These are phyloP conservation scores for Murraya paniculata DNA, from an alignment of 345 rosid genomes.

Conservation along the genomic window DNA sequence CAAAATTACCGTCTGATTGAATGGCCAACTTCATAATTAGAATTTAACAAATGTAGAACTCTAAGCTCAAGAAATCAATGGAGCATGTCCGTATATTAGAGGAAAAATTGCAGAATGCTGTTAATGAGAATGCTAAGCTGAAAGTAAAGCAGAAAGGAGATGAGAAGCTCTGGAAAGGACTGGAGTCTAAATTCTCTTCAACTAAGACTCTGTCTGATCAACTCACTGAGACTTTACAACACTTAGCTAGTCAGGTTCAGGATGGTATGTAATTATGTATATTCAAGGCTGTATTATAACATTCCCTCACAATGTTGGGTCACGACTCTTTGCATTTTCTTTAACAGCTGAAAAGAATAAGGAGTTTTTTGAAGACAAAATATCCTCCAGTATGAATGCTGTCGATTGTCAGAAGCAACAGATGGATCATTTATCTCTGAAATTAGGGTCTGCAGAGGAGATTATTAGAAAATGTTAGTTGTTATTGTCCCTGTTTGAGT, in stretches of 20 bases:
- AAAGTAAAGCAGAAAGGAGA: slow-evolving; percentile 87
- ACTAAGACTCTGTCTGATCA: slow-evolving; percentile 80
- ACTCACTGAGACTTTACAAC: slow-evolving; percentile 79
- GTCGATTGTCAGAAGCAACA: slow-evolving; percentile 47
- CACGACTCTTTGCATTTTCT: slow-evolving; percentile 22
- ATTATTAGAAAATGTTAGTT: slow-evolving; percentile 54
- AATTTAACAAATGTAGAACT: slow-evolving; percentile 44
- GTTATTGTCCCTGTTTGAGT: slow-evolving; percentile 5
- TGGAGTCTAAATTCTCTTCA: slow-evolving; percentile 83
- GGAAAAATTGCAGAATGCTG: slow-evolving; percentile 84
- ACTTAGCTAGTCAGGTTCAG: slow-evolving; percentile 74
- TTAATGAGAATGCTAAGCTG: slow-evolving; percentile 87
- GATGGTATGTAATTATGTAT: slow-evolving; percentile 45
- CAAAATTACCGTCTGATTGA: slow-evolving; percentile 1
- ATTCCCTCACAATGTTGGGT: neutral
- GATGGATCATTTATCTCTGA: slow-evolving; percentile 43
- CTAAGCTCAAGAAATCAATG: slow-evolving; percentile 72
- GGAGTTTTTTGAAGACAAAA: slow-evolving; percentile 43
- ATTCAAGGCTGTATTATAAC: neutral
- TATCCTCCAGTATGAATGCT: slow-evolving; percentile 35
- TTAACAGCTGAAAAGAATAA: slow-evolving; percentile 68
- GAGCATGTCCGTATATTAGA: slow-evolving; percentile 60
- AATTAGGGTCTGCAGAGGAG: slow-evolving; percentile 48
- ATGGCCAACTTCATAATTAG: slow-evolving; percentile 8
- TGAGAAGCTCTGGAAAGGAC: slow-evolving; percentile 90